A percentile compares a stretch with the other conserved stretches of the same genome.
Evolutionary conservation across 257 asterid species (phyloP).

Genomic region (Verbascum thapsus): DNA sequence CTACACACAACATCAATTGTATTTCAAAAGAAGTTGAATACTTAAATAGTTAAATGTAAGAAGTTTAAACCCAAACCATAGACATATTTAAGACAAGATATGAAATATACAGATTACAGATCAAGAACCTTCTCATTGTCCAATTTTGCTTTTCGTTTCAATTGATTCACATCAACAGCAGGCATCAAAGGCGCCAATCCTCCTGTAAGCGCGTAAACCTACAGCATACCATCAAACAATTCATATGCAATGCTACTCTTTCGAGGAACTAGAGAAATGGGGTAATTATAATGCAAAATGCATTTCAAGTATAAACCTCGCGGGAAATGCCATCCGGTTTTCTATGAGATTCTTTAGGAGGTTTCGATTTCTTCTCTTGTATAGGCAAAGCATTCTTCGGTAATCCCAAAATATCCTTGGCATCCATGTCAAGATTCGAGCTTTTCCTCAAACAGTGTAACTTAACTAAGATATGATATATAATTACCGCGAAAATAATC

Average conservation of each 20-base stretch:
- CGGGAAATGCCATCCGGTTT: conserved; percentile 99
- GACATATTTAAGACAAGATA: too few species aligned
- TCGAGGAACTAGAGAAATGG: conserved; percentile 22
- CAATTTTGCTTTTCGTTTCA: conserved; percentile 66
- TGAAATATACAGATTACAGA: conserved; percentile 33
- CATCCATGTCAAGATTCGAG: conserved; percentile 59
- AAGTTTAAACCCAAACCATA: conserved; percentile 13
- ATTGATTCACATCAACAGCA: conserved; percentile 70
- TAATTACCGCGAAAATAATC: neutral
- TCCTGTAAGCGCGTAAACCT: conserved; percentile 98
- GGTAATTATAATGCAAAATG: conserved; percentile 20
- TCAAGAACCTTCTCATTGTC: conserved; percentile 80
- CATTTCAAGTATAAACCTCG: conserved; percentile 52
- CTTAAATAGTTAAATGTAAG: neutral
- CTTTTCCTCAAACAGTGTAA: neutral
- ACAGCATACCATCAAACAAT: conserved; percentile 30
- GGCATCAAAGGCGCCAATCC: conserved; percentile 94
- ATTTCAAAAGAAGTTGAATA: neutral
- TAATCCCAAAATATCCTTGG: conserved; percentile 91
- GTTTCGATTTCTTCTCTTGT: conserved; percentile 79
- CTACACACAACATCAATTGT: conserved; percentile 40
- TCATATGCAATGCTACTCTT: conserved; percentile 22
- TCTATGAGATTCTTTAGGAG: conserved; percentile 93
- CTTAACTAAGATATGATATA: neutral
- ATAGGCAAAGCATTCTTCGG: conserved; percentile 58